Evolutionary conservation across 83 land plant genomes (phyloP).

Genomic region (Picea engelmannii): DNA sequence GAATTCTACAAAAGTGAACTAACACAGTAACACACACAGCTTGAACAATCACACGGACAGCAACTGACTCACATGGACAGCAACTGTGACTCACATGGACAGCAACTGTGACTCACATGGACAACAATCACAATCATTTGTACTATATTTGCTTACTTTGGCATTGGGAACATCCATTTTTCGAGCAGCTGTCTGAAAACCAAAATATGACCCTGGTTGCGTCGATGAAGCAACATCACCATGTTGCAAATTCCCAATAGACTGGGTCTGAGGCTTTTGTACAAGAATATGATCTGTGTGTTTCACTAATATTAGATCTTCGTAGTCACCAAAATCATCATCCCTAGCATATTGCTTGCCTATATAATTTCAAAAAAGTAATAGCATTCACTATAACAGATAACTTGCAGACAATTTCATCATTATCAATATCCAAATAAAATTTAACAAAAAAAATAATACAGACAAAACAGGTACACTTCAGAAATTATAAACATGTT

Average conservation of each 20-base stretch:
- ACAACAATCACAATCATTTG: too few relatives aligned
- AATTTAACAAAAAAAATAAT: neutral
- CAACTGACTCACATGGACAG: too few relatives aligned
- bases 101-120: too few relatives aligned
- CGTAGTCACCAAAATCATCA: too few relatives aligned
- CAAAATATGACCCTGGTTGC: neutral
- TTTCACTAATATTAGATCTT: neutral
- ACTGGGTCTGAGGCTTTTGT: slow-evolving; percentile 6
- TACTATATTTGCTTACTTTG: neutral
- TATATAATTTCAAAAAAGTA: neutral
- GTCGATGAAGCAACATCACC: slow-evolving; percentile 4
- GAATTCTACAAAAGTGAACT: too few relatives aligned
- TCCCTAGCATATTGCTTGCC: too few relatives aligned
- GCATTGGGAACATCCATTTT: slow-evolving; percentile 13
- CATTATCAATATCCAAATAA: neutral
- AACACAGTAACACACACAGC: neutral
- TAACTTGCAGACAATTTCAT: neutral
- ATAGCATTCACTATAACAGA: too few relatives aligned
- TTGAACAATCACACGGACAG: neutral
- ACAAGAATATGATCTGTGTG: neutral
- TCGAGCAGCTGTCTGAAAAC: slow-evolving; percentile 9
- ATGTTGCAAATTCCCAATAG: slow-evolving; percentile 8
- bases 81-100: too few relatives aligned
- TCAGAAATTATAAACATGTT: too few relatives aligned
- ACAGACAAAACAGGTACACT: neutral